Base-by-base conservation (phyloP, 75 land plant genomes). In the Adiantum capillusveneris region DNA sequence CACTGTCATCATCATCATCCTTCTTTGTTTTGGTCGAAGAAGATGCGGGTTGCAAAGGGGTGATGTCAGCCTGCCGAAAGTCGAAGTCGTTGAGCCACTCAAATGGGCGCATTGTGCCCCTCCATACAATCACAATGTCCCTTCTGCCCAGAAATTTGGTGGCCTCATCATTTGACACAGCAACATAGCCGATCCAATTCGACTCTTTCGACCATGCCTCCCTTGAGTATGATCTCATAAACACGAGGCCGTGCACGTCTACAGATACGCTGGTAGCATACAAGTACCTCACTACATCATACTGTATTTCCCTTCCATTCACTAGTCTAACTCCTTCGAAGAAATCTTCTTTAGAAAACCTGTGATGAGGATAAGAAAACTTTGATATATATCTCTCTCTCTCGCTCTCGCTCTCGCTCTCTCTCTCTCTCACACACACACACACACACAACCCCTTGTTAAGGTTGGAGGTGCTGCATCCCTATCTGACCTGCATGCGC, bases 141-240 rank as follows among this genome's bases (percentile, higher is more conserved):
- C 91, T 58, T 1, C 87, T 63, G 1, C 91, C 86, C 0, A 65
- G 18, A 14, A 57, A 56, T 18, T 30, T 17, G 17, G 41, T 60
- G 2, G 39, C 61, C 48, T 56, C 66, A 54, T 83, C 86, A 9
- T 56, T 68, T 42, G 81, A 59, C 21, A 86, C 81, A 0, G 90
- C 85, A 13, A 87, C 66, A 74, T 83, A 87, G 25, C 91, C 91
- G 20, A 83, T 75, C 89, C 88, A 88, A 58, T 85, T 85, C 41
- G 86, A 83, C 62, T 86, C 86, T 6, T 63, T 46, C 63, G 81
- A 75, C 94, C 94, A 88, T 6, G 72, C 60, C 58, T 85, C 81
- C 24, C 81, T 44, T 20, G 87, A 75, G 26, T 22, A 25, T 24
- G 93, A 81, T 37, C 67, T 59, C 56, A 84, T 37, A 11, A 74